Conservation (phyloP, 768 basidiomycete species). For the Coprinopsis sp. region DNA sequence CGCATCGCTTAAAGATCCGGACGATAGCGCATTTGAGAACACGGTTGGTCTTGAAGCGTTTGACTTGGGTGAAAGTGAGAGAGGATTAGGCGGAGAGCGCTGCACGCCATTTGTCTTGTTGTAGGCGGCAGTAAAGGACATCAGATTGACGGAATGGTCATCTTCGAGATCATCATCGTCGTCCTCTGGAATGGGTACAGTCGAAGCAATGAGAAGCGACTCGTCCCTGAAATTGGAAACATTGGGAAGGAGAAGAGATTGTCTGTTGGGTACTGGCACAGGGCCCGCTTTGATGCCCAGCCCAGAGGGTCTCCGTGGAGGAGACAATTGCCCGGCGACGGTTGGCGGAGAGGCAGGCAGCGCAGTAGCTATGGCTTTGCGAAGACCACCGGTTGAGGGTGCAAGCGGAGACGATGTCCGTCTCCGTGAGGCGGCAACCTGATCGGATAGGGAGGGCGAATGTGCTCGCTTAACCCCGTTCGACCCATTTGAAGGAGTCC, state of each 20-base stretch:
- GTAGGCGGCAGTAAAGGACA: conserved; percentile 71
- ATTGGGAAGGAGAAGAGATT: conserved; percentile 41
- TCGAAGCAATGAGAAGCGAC: conserved; percentile 64
- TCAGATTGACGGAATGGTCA: conserved; percentile 53
- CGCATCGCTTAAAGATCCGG: conserved; percentile 39
- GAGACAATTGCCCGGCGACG: conserved; percentile 26
- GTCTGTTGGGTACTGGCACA: conserved; percentile 35
- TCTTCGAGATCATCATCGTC: conserved; percentile 69
- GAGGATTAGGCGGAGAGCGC: conserved; percentile 31
- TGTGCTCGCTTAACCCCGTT: conserved; percentile 26
- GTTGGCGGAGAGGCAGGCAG: conserved; percentile 36
- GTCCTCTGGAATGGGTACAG: conserved; percentile 71
- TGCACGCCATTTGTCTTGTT: conserved; percentile 43
- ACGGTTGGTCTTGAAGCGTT: conserved; percentile 42
- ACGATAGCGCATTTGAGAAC: conserved; percentile 59
- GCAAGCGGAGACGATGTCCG: conserved; percentile 50
- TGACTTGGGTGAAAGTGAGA: conserved; percentile 54
- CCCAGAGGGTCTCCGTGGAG: conserved; percentile 24
- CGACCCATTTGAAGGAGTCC: conserved; percentile 34
- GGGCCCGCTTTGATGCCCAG: conserved; percentile 17
- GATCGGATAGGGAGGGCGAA: conserved; percentile 41
- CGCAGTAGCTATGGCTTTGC: conserved; percentile 33
- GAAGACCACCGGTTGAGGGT: conserved; percentile 31
- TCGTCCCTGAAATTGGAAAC: conserved; percentile 43
- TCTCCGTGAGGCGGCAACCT: conserved; percentile 29